A percentile compares a stretch with the other conserved stretches of the same genome.
Evolutionary conservation across 805 yeast species (phyloP).

Genomic region (Candida cerambycidarum): DNA sequence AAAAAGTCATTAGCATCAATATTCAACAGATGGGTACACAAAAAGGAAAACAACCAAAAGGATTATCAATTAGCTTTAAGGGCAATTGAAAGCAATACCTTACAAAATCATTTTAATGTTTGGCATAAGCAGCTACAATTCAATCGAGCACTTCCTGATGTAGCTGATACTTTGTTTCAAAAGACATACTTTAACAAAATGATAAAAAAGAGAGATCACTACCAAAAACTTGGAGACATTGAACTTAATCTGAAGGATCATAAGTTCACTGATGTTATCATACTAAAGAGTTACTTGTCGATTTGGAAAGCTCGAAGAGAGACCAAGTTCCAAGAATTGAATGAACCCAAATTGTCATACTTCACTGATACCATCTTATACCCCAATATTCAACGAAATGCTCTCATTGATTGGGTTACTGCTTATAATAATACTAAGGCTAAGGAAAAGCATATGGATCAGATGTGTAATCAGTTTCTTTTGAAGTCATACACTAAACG

Average conservation of each 20-base stretch:
- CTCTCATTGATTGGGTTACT: slow-evolving; percentile 23
- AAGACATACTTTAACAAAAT: slow-evolving; percentile 8
- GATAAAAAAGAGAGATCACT: not conserved
- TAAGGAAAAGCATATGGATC: not conserved
- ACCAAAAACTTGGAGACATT: not conserved
- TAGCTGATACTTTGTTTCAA: slow-evolving; percentile 13
- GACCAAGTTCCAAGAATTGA: slow-evolving; percentile 20
- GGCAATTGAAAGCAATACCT: not conserved
- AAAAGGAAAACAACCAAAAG: not conserved
- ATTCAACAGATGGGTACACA: not conserved
- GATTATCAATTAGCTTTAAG: not conserved
- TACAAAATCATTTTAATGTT: not conserved
- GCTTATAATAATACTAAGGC: slow-evolving; percentile 11
- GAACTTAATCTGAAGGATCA: not conserved
- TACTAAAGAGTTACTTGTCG: not conserved
- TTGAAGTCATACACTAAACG: slow-evolving; percentile 6
- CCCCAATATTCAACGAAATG: slow-evolving; percentile 14
- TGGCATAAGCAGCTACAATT: slow-evolving; percentile 8
- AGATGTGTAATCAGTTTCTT: slow-evolving; percentile 3
- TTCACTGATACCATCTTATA: slow-evolving; percentile 18
- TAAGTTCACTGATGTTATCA: not conserved
- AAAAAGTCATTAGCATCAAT: not conserved
- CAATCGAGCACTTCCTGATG: slow-evolving; percentile 8
- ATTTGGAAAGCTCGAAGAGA: slow-evolving; percentile 26
- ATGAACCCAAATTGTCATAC: slow-evolving; percentile 17